Percentiles rank a stretch among this genome's conserved stretches.
Conservation (phyloP, 495 filamentous ascomycete genomes). For the Hypoxylon subgilvum region DNA sequence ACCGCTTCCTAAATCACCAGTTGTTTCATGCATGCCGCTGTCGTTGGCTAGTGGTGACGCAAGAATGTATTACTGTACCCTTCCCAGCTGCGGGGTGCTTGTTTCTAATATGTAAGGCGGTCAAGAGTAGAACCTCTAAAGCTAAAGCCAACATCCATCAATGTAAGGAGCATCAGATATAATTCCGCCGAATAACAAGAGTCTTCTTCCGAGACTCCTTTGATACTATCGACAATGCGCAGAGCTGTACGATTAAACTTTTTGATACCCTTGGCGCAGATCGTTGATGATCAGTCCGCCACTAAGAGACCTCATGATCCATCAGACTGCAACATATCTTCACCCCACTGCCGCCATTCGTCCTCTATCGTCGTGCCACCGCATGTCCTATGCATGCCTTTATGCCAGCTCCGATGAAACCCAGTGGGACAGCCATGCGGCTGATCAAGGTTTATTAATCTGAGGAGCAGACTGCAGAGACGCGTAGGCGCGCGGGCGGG, state of each 20-base stretch:
- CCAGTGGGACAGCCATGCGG: constrained; percentile 23
- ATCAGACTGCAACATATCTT: constrained; percentile 11
- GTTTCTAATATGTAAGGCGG: constrained; percentile 22
- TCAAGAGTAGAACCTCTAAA: constrained; percentile 11
- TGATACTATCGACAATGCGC: constrained; percentile 1
- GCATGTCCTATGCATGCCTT: constrained; percentile 20
- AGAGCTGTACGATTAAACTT: constrained; percentile 10
- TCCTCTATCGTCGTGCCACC: constrained; percentile 13
- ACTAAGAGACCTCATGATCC: constrained; percentile 6
- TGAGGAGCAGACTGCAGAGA: constrained; percentile 6
- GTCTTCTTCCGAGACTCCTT: not conserved
- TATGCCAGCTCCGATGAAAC: constrained; percentile 32
- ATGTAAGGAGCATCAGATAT: not conserved
- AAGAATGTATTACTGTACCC: constrained; percentile 17
- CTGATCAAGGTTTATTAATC: constrained; percentile 25
- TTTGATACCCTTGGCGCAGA: constrained; percentile 26
- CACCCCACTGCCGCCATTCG: not conserved
- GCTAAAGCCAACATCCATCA: not conserved
- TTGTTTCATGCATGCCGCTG: constrained; percentile 21
- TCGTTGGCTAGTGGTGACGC: constrained; percentile 29
- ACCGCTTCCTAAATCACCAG: constrained; percentile 24
- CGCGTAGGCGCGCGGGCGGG: not conserved
- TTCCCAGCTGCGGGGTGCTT: constrained; percentile 8
- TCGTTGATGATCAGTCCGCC: constrained; percentile 23
- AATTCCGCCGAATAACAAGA: not conserved